These are phyloP conservation scores for Wickerhamiella musiphila DNA, from an alignment of 805 yeast genomes.

Conservation along the genomic window DNA sequence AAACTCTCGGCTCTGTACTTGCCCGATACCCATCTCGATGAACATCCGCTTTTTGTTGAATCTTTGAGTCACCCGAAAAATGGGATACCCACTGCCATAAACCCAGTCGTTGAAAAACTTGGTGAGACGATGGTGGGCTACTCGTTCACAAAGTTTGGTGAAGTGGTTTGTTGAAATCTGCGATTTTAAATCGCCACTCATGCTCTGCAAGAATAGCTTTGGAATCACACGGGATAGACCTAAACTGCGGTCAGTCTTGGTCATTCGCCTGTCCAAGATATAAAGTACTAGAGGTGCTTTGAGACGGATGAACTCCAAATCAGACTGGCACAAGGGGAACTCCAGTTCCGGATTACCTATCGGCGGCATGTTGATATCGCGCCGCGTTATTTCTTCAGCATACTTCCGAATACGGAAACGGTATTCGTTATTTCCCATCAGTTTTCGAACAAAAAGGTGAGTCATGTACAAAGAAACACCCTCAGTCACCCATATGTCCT, in stretches of 20 bases:
- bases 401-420: conserved; percentile 49
- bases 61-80: conserved; percentile 72
- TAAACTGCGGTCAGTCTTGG: conserved; percentile 85
- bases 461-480: conserved; percentile 82
- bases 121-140: conserved; percentile 70
- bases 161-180: conserved; percentile 68
- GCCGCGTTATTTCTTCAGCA: conserved; percentile 49
- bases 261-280: conserved; percentile 81
- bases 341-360: conserved; percentile 51
- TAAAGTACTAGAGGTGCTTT: conserved; percentile 77
- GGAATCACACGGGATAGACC: conserved; percentile 87
- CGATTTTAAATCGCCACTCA: conserved; percentile 82
- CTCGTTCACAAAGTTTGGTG: conserved; percentile 87
- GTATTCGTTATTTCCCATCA: conserved; percentile 76
- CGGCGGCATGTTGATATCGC: conserved; percentile 67
- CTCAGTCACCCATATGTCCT: conserved; percentile 77
- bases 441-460: conserved; percentile 40
- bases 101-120: conserved; percentile 89
- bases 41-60: conserved; percentile 89
- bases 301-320: conserved; percentile 49
- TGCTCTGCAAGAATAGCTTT: conserved; percentile 76
- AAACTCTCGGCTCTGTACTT: conserved; percentile 41
- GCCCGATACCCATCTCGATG: conserved; percentile 86
- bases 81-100: conserved; percentile 73
- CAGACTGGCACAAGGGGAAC: conserved; percentile 46